Base-by-base conservation (phyloP, 2,329 filamentous ascomycete genomes). In the Talaromyces islandicus region DNA sequence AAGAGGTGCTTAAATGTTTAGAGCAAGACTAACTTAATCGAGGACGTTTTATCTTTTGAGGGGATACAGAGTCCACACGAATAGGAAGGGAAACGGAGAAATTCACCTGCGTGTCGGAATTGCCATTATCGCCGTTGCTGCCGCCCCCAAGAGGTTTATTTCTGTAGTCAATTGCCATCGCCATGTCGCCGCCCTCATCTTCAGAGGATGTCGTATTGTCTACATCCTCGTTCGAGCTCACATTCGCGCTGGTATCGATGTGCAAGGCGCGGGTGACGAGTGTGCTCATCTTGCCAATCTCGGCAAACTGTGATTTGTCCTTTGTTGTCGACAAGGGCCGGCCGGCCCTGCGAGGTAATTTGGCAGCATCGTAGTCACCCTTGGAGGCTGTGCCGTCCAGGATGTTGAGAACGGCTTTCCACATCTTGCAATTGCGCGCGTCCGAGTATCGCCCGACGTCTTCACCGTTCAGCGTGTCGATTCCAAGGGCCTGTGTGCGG, bases 401-500 rank as follows among this genome's bases (percentile, higher is more conserved):
- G 6, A 80, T 69, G 27, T 74, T 76, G 54, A 83, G 71, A 29
- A 77, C 74, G 3, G 75, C 76, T 17, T 77, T 74, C 77, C 78
- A 83, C 61, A 75, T 75, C 54, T 74, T 74, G 0, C 78, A 70
- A 60, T 82, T 73, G 7, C 81, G 75, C 7, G 75, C 69, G 0
- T 71, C 73, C 57, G 81, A 78, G 46, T 75, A 77, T 21, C 72
- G 70, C 0, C 81, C 76, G 5, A 83, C 78, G 30, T 83, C 81
- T 1, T 79, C 66, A 1, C 80, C 81, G 62, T 85, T 86, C 41
- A 86, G 69, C 3, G 79, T 79, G 29, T 80, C 78, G 6, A 87
- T 66, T 29, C 82, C 82, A 0, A 87, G 76, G 0, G 83, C 81
- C 54, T 86, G 80, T 0, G 80, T 79, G 1, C 85, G 77, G 24